Evolutionary conservation across 768 basidiomycete genomes (phyloP), one percentile per base, ranked within the genome.

Genomic region (Russula sp.): DNA sequence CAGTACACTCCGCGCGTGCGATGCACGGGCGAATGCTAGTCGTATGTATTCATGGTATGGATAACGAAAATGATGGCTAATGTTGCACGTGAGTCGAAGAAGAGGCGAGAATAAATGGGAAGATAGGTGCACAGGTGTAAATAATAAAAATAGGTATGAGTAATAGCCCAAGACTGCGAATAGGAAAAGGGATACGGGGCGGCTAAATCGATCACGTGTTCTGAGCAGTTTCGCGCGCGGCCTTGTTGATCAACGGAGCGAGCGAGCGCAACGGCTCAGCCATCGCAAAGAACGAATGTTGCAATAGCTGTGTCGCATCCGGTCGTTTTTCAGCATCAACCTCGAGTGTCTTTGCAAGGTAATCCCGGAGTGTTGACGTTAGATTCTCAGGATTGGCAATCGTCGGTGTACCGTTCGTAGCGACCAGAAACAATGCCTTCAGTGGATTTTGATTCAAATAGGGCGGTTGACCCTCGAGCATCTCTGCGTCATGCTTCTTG

Each of bases 401-500:
- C 59, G 89, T 90, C 0, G 97, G 97, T 24, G 96, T 98, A 28
- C 97, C 96, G 70, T 98, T 98, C 7, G 96, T 99, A 2, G 95
- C 95, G 71, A 99, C 98, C 54, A 99, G 84, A 75, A 97, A 99
- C 50, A 98, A 78, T 5, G 97, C 97, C 74, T 96, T 97, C 57
- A 96, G 79, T 0, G 94, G 95, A 76, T 95, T 96, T 79, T 97
- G 94, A 73, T 95, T 94, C 34, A 95, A 82, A 71, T 97, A 97
- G 28, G 94, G 94, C 0, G 94, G 94, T 74, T 97, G 94, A 61
- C 94, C 95, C 76, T 98, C 94, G 70, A 98, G 94, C 94, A 98
- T 97, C 78, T 97, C 94, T 93, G 71, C 28, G 62, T 32, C 14
- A 36, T 3, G 46, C 5, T 11, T 57, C 40, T 36, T 18, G 48